Base-by-base conservation (phyloP, 345 rosid genomes). In the Firmiana major region DNA sequence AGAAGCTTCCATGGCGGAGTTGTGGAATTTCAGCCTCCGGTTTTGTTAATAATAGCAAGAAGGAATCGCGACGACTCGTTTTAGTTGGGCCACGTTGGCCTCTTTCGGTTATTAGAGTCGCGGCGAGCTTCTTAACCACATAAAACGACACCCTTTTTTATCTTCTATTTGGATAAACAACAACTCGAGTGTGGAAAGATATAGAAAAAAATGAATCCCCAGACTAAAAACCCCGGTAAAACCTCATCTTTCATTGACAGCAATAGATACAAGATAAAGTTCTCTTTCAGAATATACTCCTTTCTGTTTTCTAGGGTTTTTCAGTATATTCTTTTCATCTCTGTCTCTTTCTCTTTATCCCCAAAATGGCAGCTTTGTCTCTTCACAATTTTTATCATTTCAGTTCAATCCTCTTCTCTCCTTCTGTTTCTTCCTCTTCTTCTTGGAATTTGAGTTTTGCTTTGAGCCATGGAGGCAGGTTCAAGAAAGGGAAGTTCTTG, bases 291-390 rank as follows among this genome's bases (percentile, higher is more conserved):
- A 5, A 59, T 10, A 60, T 43, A 42, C 45, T 60, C 60, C 19
- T 10, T 9, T 60, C 59, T 31, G 57, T 24, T 53, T 66, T 38
- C 15, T 76, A 82, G 90, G 89, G 93, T 78, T 86, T 83, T 78
- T 80, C 87, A 77, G 86, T 79, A 84, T 85, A 83, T 86, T 85
- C 85, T 78, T 46, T 59, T 78, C 46, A 69, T 74, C 58, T 21
- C 40, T 40, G 17, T 38, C 59, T 51, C 83, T 65, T 66, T 75
- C 36, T 40, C 40, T 22, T 24, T 53, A 10, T 40, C 57, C 77
- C 12, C 40, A n/a, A 65, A 63, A 88, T 88, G 94, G 85, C 89
- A 80, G 77, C 78, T 79, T 79, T 86, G 70, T 85, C 86, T 78
- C 63, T 87, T 49, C 75, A 73, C 46, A 53, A 80, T 66, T 78